A percentile compares a stretch with the other conserved stretches of the same genome.
Evolutionary conservation across 495 filamentous ascomycete species (phyloP).

Genomic region (Clavariopsis aquatica): DNA sequence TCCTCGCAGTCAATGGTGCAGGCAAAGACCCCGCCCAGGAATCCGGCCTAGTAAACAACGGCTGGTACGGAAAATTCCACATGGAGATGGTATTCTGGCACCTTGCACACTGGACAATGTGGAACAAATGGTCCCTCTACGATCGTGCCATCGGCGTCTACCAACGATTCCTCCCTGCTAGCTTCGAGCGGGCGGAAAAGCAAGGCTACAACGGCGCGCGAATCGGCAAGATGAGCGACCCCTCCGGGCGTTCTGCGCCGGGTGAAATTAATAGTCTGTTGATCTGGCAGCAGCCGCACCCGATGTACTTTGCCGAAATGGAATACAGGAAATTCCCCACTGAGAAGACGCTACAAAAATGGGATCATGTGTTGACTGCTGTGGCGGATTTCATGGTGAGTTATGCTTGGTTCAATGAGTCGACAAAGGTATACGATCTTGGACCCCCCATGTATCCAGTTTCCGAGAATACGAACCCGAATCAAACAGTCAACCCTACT

Average conservation of each 20-base stretch:
- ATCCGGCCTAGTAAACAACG: conserved; percentile 56
- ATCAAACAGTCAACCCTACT: conserved; percentile 53
- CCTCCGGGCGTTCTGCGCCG: conserved; percentile 56
- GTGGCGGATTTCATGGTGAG: conserved; percentile 57
- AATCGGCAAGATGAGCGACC: conserved; percentile 63
- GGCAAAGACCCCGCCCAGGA: conserved; percentile 44
- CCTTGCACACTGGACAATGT: conserved; percentile 54
- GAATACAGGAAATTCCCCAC: conserved; percentile 51
- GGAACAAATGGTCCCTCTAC: conserved; percentile 46
- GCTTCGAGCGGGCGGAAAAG: conserved; percentile 47
- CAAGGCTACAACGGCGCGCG: conserved; percentile 58
- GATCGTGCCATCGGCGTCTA: conserved; percentile 51
- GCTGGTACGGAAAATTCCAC: conserved; percentile 51
- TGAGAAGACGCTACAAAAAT: conserved; percentile 46
- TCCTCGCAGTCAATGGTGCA: conserved; percentile 52
- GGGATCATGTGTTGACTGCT: conserved; percentile 50
- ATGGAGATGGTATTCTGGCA: conserved; percentile 61
- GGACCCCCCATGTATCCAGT: conserved; percentile 58
- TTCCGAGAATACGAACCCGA: conserved; percentile 55
- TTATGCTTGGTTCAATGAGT: conserved; percentile 52
- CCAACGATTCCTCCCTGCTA: conserved; percentile 51
- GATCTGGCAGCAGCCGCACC: conserved; percentile 60
- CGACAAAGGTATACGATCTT: conserved; percentile 51
- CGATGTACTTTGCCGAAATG: conserved; percentile 56
- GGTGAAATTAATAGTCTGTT: conserved; percentile 58